Base-by-base conservation (phyloP, 768 basidiomycete species). In the Suillus variegatus region DNA sequence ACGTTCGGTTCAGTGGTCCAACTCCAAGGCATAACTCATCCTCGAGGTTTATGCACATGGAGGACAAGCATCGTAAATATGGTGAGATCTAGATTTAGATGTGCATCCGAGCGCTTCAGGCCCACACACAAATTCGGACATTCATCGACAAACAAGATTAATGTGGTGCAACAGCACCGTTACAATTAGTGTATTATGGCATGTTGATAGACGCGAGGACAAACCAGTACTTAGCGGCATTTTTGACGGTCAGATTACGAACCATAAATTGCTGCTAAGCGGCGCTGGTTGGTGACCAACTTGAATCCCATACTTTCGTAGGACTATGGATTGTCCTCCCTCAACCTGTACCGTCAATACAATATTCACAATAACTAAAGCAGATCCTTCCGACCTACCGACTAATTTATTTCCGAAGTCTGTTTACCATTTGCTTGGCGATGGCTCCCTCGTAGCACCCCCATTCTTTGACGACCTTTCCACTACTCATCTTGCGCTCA, bases 391-490 rank as follows among this genome's bases (percentile, higher is more conserved):
- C 71, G 25, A 71, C 32, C 6, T 14, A 72, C 71, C 85, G 49
- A 28, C 28, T 28, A 28, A 28, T 28, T 28, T 28, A 28, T 28
- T 28, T 28, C 28, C 28, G 28, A 28, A 28, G 28, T 65, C 87
- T 2, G 68, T 73, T 12, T 87, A 86, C 72, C 68, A 75, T 43
- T 72, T 83, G 32, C 77, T 84, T 40, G 69, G 71, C 18, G 88
- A 90, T 73, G 88, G 87, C 25, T 86, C 87, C n/a, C 28, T 28
- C 28, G 28, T 28, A 82, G 89, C 28, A 47, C 65, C 87, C 13
- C 79, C 82, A 9, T 82, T 82, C 68, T 69, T 77, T n/a, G 67
- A 79, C 12, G 84, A 87, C 65, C 71, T 84, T 6, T 63, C 64
- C 18, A 71, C 76, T 61, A 77, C 82, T 7, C 79, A 83, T 67